Evolutionary conservation across 2,329 filamentous ascomycete genomes (phyloP), one percentile per base, ranked within the genome.

Genomic region (Colletotrichum horii): DNA sequence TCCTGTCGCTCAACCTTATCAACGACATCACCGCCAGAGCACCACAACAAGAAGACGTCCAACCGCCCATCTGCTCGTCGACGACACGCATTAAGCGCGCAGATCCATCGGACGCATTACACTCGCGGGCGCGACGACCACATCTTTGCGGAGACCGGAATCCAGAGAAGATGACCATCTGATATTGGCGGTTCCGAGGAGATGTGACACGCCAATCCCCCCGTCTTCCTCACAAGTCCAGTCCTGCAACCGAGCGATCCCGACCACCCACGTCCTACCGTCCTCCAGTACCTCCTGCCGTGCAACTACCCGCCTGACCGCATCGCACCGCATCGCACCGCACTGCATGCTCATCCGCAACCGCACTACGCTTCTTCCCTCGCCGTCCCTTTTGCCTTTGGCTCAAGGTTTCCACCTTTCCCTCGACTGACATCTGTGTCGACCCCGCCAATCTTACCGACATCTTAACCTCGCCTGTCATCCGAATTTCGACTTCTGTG

Each of bases 191-290:
- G 68, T 73, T 71, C 74, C 77, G 75, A 76, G 79, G 80, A 79
- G 77, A 81, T 81, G 80, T 79, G 79, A 81, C 64, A 74, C 76
- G 77, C 71, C 71, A 70, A 74, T 76, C 75, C 64, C 75, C 74
- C 69, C 78, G 30, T 58, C 67, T 66, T 77, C 66, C 72, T 48
- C 68, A 60, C 28, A 61, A 61, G 62, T 69, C 14, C 56, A 55
- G 56, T 61, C 70, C 58, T 65, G 28, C 58, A 28, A 65, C 19
- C 70, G 56, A 75, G 62, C 72, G 68, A 71, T 52, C 67, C 48
- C 36, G 48, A 65, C 26, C 66, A 56, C 34, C 24, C 36, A 48
- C n/a, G 24, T 48, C 16, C 70, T 76, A 52, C 71, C 67, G 65
- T 43, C 52, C 56, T 67, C 76, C 76, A 76, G 71, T 60, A 32